A percentile compares a stretch with the other conserved stretches of the same genome.
These are phyloP conservation scores for Phialophora expanda DNA, from an alignment of 2,329 filamentous ascomycete species.

Conservation along the genomic window DNA sequence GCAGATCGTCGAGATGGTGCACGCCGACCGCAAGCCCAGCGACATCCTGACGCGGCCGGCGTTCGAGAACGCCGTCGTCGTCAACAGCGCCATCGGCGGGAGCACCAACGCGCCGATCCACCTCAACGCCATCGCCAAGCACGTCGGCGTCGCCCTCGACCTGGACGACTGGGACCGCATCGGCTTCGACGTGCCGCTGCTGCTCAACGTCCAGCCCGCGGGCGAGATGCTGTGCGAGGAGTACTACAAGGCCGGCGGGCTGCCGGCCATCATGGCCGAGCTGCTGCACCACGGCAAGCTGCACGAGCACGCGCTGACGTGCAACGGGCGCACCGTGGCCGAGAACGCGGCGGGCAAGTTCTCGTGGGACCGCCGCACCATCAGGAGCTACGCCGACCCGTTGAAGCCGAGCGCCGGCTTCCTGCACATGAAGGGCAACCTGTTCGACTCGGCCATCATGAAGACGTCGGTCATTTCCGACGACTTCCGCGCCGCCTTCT, in stretches of 20 bases:
- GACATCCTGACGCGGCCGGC: slow-evolving; percentile 62
- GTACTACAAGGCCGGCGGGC: slow-evolving; percentile 60
- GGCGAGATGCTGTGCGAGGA: slow-evolving; percentile 61
- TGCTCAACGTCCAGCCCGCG: slow-evolving; percentile 62
- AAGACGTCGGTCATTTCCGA: slow-evolving; percentile 58
- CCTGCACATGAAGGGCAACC: slow-evolving; percentile 54
- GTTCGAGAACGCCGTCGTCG: slow-evolving; percentile 63
- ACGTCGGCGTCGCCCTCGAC: slow-evolving; percentile 57
- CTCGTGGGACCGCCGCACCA: slow-evolving; percentile 58
- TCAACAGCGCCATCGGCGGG: slow-evolving; percentile 62
- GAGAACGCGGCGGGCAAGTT: slow-evolving; percentile 53
- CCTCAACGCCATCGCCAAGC: slow-evolving; percentile 60
- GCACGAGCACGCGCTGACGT: slow-evolving; percentile 52
- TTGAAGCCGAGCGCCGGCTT: slow-evolving; percentile 59
- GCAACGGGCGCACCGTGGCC: slow-evolving; percentile 54
- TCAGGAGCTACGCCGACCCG: slow-evolving; percentile 53
- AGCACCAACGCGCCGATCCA: slow-evolving; percentile 64
- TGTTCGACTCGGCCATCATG: slow-evolving; percentile 61
- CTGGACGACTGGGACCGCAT: slow-evolving; percentile 61
- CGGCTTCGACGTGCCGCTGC: slow-evolving; percentile 57
- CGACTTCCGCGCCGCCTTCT: slow-evolving; percentile 53
- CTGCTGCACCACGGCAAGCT: slow-evolving; percentile 57
- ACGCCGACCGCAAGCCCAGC: slow-evolving; percentile 56
- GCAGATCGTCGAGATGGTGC: slow-evolving; percentile 59
- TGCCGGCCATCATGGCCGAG: slow-evolving; percentile 61